Evolutionary conservation across 2,329 filamentous ascomycete genomes (phyloP).

Genomic region (Grosmannia serpens): DNA sequence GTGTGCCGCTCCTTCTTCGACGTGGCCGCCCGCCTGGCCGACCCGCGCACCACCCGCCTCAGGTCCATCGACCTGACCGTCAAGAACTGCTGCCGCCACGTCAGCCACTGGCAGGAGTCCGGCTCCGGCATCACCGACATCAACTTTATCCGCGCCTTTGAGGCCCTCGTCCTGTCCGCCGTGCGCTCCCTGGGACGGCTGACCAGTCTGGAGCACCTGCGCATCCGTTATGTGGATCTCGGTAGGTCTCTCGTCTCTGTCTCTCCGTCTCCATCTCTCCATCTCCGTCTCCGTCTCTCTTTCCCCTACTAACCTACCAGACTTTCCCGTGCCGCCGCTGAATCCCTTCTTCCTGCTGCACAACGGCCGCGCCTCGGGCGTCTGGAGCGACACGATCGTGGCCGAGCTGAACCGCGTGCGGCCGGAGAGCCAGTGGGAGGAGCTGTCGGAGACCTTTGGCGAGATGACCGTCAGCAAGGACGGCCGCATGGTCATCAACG

Average conservation of each 20-base stretch:
- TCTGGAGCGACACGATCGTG: constrained; percentile 62
- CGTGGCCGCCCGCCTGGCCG: constrained; percentile 36
- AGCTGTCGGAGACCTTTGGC: constrained; percentile 53
- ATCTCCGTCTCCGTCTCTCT: not conserved
- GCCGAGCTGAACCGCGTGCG: constrained; percentile 46
- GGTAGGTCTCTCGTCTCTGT: constrained; percentile 28
- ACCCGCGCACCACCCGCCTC: constrained; percentile 38
- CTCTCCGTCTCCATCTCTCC: not conserved
- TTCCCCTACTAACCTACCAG: constrained; percentile 23
- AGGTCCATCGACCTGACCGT: constrained; percentile 61
- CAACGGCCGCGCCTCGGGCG: constrained; percentile 50
- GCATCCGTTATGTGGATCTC: constrained; percentile 65
- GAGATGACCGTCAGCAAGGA: constrained; percentile 48
- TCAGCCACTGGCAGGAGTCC: constrained; percentile 45
- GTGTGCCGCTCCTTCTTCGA: constrained; percentile 61
- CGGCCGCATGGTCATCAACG: constrained; percentile 43
- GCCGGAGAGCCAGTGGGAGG: constrained; percentile 46
- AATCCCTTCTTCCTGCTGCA: constrained; percentile 62
- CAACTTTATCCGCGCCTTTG: constrained; percentile 61
- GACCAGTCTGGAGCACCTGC: constrained; percentile 48
- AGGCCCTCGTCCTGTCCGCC: constrained; percentile 52
- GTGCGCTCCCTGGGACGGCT: constrained; percentile 49
- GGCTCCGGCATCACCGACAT: constrained; percentile 62
- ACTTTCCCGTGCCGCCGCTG: constrained; percentile 56
- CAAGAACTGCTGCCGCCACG: constrained; percentile 58